Conservation (phyloP, 2,329 filamentous ascomycete genomes). For the Hymenoscyphus fraxineus region DNA sequence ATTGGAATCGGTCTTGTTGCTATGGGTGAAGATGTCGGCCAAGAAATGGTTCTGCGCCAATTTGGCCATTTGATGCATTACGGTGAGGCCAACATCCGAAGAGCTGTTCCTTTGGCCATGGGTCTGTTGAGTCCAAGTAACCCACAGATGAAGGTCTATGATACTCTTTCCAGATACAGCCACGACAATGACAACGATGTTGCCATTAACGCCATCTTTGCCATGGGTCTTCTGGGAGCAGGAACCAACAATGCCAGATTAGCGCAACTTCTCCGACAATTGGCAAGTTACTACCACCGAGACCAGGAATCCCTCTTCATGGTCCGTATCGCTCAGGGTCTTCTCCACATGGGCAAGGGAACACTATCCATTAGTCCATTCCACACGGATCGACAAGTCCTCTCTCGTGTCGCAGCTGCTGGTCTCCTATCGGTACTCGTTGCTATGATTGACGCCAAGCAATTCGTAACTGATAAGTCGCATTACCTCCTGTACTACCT, state of each 20-base stretch:
- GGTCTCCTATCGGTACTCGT: slow-evolving; percentile 87
- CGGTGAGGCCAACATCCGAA: slow-evolving; percentile 93
- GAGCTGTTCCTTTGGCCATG: slow-evolving; percentile 94
- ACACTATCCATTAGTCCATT: slow-evolving; percentile 96
- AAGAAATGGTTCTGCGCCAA: slow-evolving; percentile 97
- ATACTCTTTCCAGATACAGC: slow-evolving; percentile 93
- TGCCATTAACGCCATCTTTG: slow-evolving; percentile 96
- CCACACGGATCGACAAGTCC: slow-evolving; percentile 94
- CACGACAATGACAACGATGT: slow-evolving; percentile 99
- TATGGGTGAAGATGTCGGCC: slow-evolving; percentile 97
- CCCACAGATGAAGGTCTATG: slow-evolving; percentile 99
- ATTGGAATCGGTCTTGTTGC: slow-evolving; percentile 89
- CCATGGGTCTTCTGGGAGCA: slow-evolving; percentile 94
- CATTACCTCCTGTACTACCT: slow-evolving; percentile 98
- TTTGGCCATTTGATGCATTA: slow-evolving; percentile 99
- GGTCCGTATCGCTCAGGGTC: slow-evolving; percentile 96
- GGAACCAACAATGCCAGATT: slow-evolving; percentile 97
- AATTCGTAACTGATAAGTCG: slow-evolving; percentile 62
- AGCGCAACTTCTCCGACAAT: slow-evolving; percentile 87
- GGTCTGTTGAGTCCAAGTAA: slow-evolving; percentile 95
- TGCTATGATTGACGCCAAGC: slow-evolving; percentile 92
- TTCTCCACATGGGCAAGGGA: slow-evolving; percentile 98
- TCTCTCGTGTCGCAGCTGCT: slow-evolving; percentile 85
- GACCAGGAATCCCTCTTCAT: slow-evolving; percentile 97
- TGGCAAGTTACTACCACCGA: slow-evolving; percentile 97